A percentile compares a stretch with the other conserved stretches of the same genome.
Conservation (phyloP, 371 early-diverging fungal genomes). For the Rhizopus stolonifer region DNA sequence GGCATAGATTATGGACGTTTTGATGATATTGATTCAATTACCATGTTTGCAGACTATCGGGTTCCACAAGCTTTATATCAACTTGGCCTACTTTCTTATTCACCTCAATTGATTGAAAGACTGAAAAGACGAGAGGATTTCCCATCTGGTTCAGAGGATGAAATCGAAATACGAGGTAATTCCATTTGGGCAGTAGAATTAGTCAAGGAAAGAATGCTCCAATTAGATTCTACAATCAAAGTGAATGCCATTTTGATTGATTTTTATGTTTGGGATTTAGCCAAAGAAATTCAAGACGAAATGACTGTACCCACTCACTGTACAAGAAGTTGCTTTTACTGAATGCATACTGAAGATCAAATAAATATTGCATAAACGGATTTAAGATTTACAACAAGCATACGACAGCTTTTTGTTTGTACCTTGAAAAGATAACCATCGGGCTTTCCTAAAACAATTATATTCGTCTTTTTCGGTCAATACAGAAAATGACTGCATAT, state of each 20-base stretch:
- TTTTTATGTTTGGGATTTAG: slow-evolving; percentile 89
- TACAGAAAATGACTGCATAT: too few species aligned
- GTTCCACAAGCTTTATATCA: slow-evolving; percentile 59
- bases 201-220: slow-evolving; percentile 53
- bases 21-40: slow-evolving; percentile 78
- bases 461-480: too few species aligned
- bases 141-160: slow-evolving; percentile 62
- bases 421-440: too few species aligned
- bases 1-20: slow-evolving; percentile 65
- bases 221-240: slow-evolving; percentile 20
- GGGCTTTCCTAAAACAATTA: too few species aligned
- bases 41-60: slow-evolving; percentile 94
- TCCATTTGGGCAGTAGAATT: slow-evolving; percentile 86
- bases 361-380: too few species aligned
- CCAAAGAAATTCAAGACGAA: slow-evolving; percentile 65
- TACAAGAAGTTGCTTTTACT: slow-evolving; percentile 78
- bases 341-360: not conserved
- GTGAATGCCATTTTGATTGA: slow-evolving; percentile 82
- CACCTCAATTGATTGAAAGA: slow-evolving; percentile 48
- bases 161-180: slow-evolving; percentile 85
- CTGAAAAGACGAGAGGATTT: slow-evolving; percentile 50
- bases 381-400: too few species aligned
- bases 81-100: slow-evolving; percentile 72
- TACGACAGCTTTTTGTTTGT: too few species aligned
- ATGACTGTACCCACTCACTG: slow-evolving; percentile 75